Evolutionary conservation across 192 early-diverging fungal species (phyloP).

Genomic region (Dissophora ornata): DNA sequence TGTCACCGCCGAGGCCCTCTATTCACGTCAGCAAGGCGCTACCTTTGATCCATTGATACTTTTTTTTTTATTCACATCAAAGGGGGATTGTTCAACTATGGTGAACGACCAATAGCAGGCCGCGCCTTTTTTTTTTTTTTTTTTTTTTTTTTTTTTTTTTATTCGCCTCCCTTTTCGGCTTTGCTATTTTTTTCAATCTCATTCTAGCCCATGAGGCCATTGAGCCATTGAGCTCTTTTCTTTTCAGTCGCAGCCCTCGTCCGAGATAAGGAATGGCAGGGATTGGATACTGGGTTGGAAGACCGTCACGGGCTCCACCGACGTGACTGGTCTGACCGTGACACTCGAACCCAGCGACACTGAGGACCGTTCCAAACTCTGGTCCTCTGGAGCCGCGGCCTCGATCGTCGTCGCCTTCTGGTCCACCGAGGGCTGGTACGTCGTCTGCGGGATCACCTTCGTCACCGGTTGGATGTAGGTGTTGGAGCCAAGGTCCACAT

Average conservation of each 20-base stretch:
- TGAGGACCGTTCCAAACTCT: slow-evolving; percentile 24
- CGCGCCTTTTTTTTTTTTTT: no score
- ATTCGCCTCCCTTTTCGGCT: no score
- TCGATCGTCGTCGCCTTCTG: slow-evolving; percentile 39
- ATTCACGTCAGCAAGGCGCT: no score
- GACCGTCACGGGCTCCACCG: slow-evolving; percentile 34
- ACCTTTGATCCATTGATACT: no score
- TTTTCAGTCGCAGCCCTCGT: slow-evolving; percentile 10
- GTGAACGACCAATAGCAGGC: no score
- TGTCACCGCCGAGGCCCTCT: no score
- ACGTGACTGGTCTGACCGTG: slow-evolving; percentile 20
- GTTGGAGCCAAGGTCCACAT: slow-evolving; percentile 26
- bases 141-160: no score
- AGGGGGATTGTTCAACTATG: no score
- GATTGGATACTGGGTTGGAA: slow-evolving; percentile 30
- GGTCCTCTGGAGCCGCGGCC: slow-evolving; percentile 1
- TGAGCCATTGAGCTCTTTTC: background rate
- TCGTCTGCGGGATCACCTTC: slow-evolving; percentile 22
- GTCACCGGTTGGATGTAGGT: slow-evolving; percentile 35
- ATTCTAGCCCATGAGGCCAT: no score
- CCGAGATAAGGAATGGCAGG: slow-evolving; percentile 30
- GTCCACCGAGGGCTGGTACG: slow-evolving; percentile 33
- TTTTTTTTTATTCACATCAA: no score
- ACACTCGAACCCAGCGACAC: slow-evolving; percentile 25
- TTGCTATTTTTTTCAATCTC: no score